Conservation (phyloP, 352 stramenopile genomes). For the Globisporangium solare region DNA sequence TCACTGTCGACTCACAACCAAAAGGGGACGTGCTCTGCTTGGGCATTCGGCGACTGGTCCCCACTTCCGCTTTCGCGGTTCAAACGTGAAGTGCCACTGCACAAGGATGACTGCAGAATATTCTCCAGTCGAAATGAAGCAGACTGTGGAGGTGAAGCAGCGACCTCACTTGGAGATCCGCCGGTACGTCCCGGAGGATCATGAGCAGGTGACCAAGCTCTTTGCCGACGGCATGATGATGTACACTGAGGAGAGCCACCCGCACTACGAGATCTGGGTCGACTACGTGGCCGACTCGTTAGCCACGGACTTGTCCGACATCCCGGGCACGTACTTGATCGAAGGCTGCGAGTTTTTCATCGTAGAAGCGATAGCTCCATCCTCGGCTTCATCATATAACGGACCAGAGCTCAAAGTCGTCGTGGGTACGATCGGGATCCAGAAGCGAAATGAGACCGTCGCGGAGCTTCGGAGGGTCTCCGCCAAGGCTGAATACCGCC, state of each 20-base stretch:
- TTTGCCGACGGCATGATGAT: slow-evolving; percentile 17
- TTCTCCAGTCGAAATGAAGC: not conserved
- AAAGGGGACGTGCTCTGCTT: no score
- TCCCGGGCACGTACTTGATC: slow-evolving; percentile 4
- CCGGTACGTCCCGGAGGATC: slow-evolving; percentile 9
- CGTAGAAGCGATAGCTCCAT: not conserved
- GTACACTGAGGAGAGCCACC: slow-evolving; percentile 6
- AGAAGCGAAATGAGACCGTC: slow-evolving; percentile 1
- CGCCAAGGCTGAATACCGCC: slow-evolving; percentile 9
- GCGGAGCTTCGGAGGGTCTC: slow-evolving; percentile 7
- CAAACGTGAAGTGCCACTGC: no score
- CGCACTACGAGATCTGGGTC: slow-evolving; percentile 3
- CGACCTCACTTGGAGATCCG: slow-evolving; percentile 7
- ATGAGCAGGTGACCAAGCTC: slow-evolving; percentile 5
- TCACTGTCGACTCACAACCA: no score
- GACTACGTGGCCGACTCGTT: slow-evolving; percentile 9
- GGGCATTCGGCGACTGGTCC: no score
- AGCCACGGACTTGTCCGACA: slow-evolving; percentile 12
- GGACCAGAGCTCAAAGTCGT: not conserved
- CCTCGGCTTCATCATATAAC: no score
- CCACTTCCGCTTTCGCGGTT: no score
- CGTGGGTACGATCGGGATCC: slow-evolving; percentile 11
- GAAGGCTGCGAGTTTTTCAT: slow-evolving; percentile 27
- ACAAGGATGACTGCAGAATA: not conserved
- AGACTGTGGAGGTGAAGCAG: no score